These are phyloP conservation scores for Candida sojae DNA, from an alignment of 1,139 yeast species.

Conservation along the genomic window DNA sequence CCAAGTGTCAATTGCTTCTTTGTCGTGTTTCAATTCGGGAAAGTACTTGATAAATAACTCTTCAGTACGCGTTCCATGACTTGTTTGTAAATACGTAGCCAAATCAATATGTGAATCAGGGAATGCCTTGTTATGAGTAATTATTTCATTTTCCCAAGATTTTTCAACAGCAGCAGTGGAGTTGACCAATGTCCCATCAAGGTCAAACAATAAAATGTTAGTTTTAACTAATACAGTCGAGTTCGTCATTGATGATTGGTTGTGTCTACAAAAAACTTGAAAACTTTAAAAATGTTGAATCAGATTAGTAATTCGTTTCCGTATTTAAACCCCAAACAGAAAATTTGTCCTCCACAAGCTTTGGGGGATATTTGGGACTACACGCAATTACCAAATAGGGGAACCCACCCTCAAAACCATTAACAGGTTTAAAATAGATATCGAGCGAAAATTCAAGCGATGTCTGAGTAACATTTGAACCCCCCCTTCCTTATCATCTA, in stretches of 20 bases:
- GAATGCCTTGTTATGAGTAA: slow-evolving; percentile 15
- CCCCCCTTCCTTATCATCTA: too few relatives aligned
- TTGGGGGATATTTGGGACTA: neutral
- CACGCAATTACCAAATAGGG: neutral
- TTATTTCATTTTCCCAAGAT: slow-evolving; percentile 19
- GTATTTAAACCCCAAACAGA: neutral
- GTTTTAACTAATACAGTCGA: slow-evolving; percentile 1
- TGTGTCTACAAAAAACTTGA: neutral
- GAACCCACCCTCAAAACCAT: neutral
- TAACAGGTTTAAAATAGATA: too few relatives aligned
- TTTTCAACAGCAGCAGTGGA: slow-evolving; percentile 22
- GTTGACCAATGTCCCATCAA: slow-evolving; percentile 24
- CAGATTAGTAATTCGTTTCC: neutral
- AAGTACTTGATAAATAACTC: slow-evolving; percentile 18
- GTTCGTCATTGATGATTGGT: slow-evolving; percentile 1
- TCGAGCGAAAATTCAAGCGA: too few relatives aligned
- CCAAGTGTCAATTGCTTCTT: slow-evolving; percentile 16
- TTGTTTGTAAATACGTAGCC: slow-evolving; percentile 14
- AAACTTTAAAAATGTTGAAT: neutral
- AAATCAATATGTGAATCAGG: slow-evolving; percentile 13
- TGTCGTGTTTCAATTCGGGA: slow-evolving; percentile 14
- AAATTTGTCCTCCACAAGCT: neutral
- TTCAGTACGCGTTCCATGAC: slow-evolving; percentile 21
- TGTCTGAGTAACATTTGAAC: too few relatives aligned
- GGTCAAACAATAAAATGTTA: slow-evolving; percentile 18